Percentiles rank a stretch among this genome's conserved stretches.
These are phyloP conservation scores for Nyctanthes arbortristis DNA, from an alignment of 257 asterid species.

Conservation along the genomic window DNA sequence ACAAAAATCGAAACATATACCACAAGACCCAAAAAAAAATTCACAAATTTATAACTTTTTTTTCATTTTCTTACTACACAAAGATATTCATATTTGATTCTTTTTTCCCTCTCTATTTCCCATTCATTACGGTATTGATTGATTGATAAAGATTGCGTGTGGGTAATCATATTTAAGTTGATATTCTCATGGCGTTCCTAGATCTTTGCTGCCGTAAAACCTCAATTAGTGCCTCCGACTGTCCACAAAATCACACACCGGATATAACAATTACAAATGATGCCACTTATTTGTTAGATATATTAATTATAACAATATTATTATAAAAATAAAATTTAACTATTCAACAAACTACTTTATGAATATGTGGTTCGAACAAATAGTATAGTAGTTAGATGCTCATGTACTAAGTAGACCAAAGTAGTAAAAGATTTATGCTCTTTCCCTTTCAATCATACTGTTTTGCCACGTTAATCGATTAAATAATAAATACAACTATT, in stretches of 20 bases:
- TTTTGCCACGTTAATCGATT: no score
- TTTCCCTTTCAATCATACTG: no score
- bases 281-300: background rate
- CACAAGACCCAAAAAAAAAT: no score
- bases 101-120: background rate
- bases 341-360: background rate
- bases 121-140: background rate
- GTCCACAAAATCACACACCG: slow-evolving; percentile 37
- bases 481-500: no score
- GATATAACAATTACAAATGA: slow-evolving; percentile 12
- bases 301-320: background rate
- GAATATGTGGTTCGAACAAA: no score
- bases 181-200: slow-evolving; percentile 42
- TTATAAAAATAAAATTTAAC: background rate
- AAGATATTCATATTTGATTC: no score
- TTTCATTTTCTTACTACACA: no score
- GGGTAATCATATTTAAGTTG: slow-evolving; percentile 34
- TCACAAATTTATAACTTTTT: background rate
- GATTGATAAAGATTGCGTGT: slow-evolving; percentile 27
- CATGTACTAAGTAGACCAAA: background rate
- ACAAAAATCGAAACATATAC: no score
- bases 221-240: slow-evolving; percentile 84
- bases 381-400: no score
- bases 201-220: slow-evolving; percentile 92
- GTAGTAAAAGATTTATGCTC: no score